These are phyloP conservation scores for Eucalyptus camaldulensis DNA, from an alignment of 345 rosid genomes.

Conservation along the genomic window DNA sequence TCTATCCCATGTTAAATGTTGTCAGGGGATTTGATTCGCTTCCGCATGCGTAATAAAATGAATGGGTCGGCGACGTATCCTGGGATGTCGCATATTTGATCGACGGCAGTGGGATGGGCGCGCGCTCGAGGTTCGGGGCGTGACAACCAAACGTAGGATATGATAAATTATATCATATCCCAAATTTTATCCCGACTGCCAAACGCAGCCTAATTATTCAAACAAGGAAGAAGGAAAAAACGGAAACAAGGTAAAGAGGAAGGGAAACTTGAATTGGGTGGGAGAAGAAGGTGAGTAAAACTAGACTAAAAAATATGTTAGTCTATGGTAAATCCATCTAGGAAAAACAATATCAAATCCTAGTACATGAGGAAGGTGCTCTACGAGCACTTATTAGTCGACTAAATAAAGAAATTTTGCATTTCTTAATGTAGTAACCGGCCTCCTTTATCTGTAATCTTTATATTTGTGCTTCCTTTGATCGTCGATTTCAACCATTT, in stretches of 20 bases:
- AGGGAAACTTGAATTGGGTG: not conserved
- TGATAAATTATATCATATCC: no score
- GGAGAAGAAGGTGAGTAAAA: not conserved
- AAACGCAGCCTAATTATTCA: not conserved
- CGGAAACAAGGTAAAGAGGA: not conserved
- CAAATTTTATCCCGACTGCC: no score
- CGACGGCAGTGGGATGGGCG: no score
- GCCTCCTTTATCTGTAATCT: not conserved
- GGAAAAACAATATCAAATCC: not conserved
- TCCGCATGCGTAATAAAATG: no score
- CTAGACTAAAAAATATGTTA: not conserved
- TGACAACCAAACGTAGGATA: no score
- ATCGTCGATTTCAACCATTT: not conserved
- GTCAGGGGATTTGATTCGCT: no score
- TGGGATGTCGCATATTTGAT: no score
- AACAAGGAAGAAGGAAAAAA: no score
- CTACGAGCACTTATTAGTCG: not conserved
- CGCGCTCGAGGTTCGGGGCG: no score
- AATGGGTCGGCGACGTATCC: no score
- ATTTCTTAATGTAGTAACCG: no score
- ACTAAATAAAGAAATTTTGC: not conserved
- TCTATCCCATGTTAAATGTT: no score
- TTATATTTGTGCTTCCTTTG: not conserved
- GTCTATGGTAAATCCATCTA: not conserved
- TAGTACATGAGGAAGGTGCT: not conserved